These are phyloP conservation scores for Porphyrellus cyaneotinctus DNA, from an alignment of 768 basidiomycete genomes.

Conservation along the genomic window DNA sequence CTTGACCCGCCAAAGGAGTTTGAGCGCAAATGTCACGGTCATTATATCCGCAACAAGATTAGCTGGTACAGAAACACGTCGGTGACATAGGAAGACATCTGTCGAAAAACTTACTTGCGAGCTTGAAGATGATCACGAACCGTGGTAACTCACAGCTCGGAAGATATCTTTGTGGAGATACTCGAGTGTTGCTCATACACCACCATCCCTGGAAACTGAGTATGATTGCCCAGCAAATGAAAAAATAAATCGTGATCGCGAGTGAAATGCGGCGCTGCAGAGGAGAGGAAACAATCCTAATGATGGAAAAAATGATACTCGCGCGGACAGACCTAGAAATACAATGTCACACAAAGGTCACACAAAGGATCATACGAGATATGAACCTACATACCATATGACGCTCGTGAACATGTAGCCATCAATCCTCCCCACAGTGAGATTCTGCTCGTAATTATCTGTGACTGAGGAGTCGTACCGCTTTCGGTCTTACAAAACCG, in stretches of 20 bases:
- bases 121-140: conserved; percentile 4
- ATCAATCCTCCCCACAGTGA: neutral
- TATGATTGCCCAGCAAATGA: conserved; percentile 2
- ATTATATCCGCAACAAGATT: conserved; percentile 3
- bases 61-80: neutral
- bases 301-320: conserved; percentile 13
- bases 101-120: conserved; percentile 1
- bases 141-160: neutral
- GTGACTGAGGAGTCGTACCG: neutral
- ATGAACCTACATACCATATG: conserved; percentile 7
- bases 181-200: neutral
- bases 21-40: neutral
- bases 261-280: conserved; percentile 1
- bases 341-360: neutral
- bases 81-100: no score
- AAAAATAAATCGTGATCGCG: neutral
- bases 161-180: neutral
- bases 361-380: neutral
- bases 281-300: conserved; percentile 3
- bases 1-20: conserved; percentile 14
- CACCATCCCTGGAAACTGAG: conserved; percentile 8
- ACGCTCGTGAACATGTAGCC: conserved; percentile 9
- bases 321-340: conserved; percentile 17
- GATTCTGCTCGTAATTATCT: neutral
- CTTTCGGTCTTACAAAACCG: neutral